Conservation (phyloP, 106 monocot genomes). For the Apostasia shenzhenica region DNA sequence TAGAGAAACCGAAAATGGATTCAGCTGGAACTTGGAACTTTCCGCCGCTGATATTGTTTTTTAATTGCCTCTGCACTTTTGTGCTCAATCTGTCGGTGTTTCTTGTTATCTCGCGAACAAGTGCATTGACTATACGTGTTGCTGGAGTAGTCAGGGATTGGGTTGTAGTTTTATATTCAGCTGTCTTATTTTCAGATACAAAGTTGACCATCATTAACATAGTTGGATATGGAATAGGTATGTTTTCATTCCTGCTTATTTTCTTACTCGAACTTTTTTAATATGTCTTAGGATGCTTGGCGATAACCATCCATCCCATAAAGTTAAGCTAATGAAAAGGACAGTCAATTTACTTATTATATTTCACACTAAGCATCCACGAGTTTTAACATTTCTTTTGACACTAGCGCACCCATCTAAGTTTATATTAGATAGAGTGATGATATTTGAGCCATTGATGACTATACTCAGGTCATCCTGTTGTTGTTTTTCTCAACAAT, state of each 20-base stretch:
- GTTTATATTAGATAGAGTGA: too few species aligned
- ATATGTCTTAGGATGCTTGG: too few species aligned
- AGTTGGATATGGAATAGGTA: constrained; percentile 92
- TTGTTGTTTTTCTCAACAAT: too few species aligned
- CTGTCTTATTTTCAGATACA: constrained; percentile 68
- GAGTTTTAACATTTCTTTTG: too few species aligned
- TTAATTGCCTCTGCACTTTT: constrained; percentile 93
- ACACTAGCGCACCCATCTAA: too few species aligned
- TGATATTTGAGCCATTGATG: too few species aligned
- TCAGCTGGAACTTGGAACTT: constrained; percentile 65
- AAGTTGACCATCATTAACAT: constrained; percentile 77
- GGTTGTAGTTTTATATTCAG: constrained; percentile 85
- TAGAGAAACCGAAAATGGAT: constrained; percentile 97
- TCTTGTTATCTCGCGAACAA: constrained; percentile 87
- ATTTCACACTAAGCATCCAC: too few species aligned
- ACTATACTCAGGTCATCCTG: too few species aligned
- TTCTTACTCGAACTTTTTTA: too few species aligned
- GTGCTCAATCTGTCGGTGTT: constrained; percentile 89
- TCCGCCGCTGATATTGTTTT: constrained; percentile 51
- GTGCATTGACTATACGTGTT: constrained; percentile 93
- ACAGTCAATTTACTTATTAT: too few species aligned
- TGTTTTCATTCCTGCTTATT: neutral
- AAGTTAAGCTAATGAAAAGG: too few species aligned
- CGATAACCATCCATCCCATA: too few species aligned
- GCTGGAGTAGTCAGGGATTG: constrained; percentile 98